Conservation (phyloP, 371 early-diverging fungal species). For the Syncephalastrum racemosum region DNA sequence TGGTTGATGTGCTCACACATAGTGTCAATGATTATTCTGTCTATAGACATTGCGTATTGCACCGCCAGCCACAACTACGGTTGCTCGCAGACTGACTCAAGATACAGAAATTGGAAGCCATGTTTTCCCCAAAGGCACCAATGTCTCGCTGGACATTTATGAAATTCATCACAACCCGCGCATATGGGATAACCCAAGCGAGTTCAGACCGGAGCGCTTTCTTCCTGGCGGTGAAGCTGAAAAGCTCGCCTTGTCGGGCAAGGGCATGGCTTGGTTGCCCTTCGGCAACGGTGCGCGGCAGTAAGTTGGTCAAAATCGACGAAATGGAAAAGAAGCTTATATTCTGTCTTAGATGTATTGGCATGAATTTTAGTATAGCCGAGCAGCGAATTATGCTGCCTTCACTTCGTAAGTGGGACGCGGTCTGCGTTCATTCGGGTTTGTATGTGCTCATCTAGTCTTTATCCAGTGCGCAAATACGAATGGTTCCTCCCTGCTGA, state of each 20-base stretch:
- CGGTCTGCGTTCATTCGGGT: too few relatives aligned
- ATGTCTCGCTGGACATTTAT: conserved; percentile 6
- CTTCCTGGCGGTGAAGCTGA: conserved; percentile 3
- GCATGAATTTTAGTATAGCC: conserved; percentile 26
- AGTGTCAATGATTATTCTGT: too few relatives aligned
- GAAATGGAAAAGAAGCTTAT: too few relatives aligned
- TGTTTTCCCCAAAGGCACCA: background rate
- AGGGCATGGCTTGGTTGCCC: conserved; percentile 31
- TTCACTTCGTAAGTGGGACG: conserved; percentile 18
- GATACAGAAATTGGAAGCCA: background rate
- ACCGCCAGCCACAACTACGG: background rate
- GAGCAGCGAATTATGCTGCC: conserved; percentile 18
- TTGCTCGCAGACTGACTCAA: background rate
- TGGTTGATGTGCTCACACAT: background rate
- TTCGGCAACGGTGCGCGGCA: conserved; percentile 44
- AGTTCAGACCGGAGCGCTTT: conserved; percentile 20
- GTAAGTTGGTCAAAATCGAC: too few relatives aligned
- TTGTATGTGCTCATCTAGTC: background rate
- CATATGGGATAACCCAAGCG: conserved; percentile 17
- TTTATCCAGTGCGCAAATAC: conserved; percentile 17
- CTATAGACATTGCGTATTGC: background rate
- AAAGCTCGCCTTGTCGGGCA: background rate
- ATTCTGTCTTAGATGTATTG: conserved; percentile 5
- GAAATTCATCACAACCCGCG: conserved; percentile 21
- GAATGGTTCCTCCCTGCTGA: conserved; percentile 17